These are phyloP conservation scores for Pichia sp. DNA, from an alignment of 1,139 yeast species.

Conservation along the genomic window DNA sequence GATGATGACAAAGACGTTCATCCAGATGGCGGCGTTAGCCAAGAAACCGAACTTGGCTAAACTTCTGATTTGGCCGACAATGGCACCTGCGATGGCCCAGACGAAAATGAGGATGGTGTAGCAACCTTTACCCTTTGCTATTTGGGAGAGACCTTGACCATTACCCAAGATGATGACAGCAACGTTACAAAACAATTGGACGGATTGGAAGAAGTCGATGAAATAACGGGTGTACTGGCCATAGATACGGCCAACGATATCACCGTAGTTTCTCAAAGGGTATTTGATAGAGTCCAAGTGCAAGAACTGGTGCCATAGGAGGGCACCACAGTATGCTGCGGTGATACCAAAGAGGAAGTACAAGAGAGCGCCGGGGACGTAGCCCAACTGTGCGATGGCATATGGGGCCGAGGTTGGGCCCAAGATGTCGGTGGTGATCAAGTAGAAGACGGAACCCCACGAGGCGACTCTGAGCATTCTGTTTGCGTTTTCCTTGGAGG, in stretches of 20 bases:
- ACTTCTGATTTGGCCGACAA: constrained; percentile 40
- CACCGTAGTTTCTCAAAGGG: constrained; percentile 40
- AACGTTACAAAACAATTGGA: constrained; percentile 41
- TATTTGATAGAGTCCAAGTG: constrained; percentile 38
- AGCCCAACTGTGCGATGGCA: constrained; percentile 40
- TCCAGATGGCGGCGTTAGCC: constrained; percentile 42
- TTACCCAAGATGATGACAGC: constrained; percentile 39
- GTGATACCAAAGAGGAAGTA: constrained; percentile 37
- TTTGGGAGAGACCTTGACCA: constrained; percentile 41
- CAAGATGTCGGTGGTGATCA: constrained; percentile 44
- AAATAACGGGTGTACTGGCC: constrained; percentile 33
- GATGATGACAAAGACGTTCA: constrained; percentile 38
- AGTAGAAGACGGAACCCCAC: constrained; percentile 36
- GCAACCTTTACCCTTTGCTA: constrained; percentile 36
- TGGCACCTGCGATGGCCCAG: constrained; percentile 41
- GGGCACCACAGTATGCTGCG: constrained; percentile 35
- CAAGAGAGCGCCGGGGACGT: constrained; percentile 40
- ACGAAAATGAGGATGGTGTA: constrained; percentile 38
- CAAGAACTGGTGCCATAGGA: constrained; percentile 11
- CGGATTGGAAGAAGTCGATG: constrained; percentile 36
- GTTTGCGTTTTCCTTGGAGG: constrained; percentile 13
- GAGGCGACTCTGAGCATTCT: constrained; percentile 16
- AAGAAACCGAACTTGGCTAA: constrained; percentile 38
- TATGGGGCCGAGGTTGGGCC: constrained; percentile 45
- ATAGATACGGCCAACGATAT: constrained; percentile 36